A percentile compares a stretch with the other conserved stretches of the same genome.
Evolutionary conservation across 768 basidiomycete species (phyloP).

Genomic region (Candolleomyces efflorescens): DNA sequence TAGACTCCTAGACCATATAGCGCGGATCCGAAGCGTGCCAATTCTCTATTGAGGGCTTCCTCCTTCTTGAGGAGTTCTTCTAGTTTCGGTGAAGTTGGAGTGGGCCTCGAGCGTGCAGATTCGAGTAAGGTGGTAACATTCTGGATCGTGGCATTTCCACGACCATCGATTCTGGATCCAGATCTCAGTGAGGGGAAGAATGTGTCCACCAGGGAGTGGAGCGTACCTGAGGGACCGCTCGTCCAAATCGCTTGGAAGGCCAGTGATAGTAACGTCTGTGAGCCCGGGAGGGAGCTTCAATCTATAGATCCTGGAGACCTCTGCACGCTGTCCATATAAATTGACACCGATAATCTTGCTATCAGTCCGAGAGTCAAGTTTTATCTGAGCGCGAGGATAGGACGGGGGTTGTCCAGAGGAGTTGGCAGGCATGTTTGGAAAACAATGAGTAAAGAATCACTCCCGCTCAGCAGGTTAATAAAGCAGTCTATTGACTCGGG

Average conservation of each 20-base stretch:
- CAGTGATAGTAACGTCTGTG: conserved; percentile 36
- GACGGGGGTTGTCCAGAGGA: too few relatives aligned
- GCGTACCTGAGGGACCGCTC: conserved; percentile 34
- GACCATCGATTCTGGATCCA: conserved; percentile 36
- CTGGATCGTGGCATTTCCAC: conserved; percentile 40
- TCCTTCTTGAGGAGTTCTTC: conserved; percentile 21
- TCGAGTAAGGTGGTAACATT: conserved; percentile 33
- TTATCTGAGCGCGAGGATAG: conserved; percentile 12
- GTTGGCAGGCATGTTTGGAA: too few relatives aligned
- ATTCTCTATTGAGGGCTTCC: conserved; percentile 21
- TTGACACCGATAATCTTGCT: conserved; percentile 37
- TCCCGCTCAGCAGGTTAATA: too few relatives aligned
- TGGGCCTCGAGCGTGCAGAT: conserved; percentile 8
- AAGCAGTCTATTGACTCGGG: too few relatives aligned
- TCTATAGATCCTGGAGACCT: conserved; percentile 36
- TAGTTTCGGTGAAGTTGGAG: conserved; percentile 23
- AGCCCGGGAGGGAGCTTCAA: conserved; percentile 32
- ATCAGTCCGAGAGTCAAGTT: conserved; percentile 23
- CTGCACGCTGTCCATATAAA: conserved; percentile 39
- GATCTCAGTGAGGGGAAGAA: background rate
- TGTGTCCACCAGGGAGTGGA: background rate
- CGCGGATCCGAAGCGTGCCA: conserved; percentile 25
- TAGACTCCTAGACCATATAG: conserved; percentile 28
- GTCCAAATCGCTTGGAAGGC: conserved; percentile 33
- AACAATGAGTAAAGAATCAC: too few relatives aligned